Evolutionary conservation across 345 rosid genomes (phyloP), one percentile per base, ranked within the genome.

Genomic region (Eutrema heterophyllum): DNA sequence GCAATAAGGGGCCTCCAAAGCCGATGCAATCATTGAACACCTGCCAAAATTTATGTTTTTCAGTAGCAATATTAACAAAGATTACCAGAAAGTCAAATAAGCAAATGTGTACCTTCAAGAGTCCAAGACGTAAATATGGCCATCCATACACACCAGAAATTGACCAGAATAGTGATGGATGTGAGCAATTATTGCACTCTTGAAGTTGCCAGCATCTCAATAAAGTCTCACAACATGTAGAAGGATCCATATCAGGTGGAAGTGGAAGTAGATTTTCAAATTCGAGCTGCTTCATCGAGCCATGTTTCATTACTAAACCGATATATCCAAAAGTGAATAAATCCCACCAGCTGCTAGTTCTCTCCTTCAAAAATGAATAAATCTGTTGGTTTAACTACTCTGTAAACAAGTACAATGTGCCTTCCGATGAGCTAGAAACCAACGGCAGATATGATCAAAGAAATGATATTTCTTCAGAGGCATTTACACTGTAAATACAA

Each of bases 1-100:
- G 96, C 50, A 93, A 87, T 70, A 93, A 78, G 2, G 98, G 98
- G 74, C 88, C 96, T 5, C 78, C 87, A 83, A 93, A 90, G 72
- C 93, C 91, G 29, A 93, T 73, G 63, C 85, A 84, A 76, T 93
- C 98, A 79, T 90, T 90, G 52, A 90, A 74, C 62, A 86, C 88
- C 98, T 93, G 85, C 26, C 80, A 67, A 33, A 57, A 62, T 0
- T 43, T 27, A 10, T 54, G 38, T 54, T 53, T 64, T 9, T 30
- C 6, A 52, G 52, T 72, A 16, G 15, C 6, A 69, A 12, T 56
- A 2, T 6, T 50, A 16, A 45, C 46, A 40, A 53, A 58, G 29
- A 54, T 38, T 39, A 16, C 21, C 18, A 57, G 68, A 72, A 51
- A 33, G 5, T 32, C 15, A 66, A 32, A 72, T 3, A 41, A 38